Evolutionary conservation across 192 early-diverging fungal species (phyloP).

Genomic region (Rhizophagus sp.): DNA sequence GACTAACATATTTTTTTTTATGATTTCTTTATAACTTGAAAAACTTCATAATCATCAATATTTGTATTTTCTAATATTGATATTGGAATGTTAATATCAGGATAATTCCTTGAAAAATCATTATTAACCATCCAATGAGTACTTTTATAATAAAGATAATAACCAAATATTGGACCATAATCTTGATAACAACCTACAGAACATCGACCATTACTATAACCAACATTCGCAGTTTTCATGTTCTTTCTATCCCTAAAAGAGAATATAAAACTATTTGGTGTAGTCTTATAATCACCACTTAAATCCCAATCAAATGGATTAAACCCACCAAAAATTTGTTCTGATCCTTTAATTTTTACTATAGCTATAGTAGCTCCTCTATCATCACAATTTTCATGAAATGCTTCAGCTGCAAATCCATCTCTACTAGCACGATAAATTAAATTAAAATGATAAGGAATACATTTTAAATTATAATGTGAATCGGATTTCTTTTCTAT

Average conservation of each 20-base stretch:
- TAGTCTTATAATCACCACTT: no score
- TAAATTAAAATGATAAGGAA: background rate
- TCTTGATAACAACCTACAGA: background rate
- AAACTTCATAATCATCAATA: background rate
- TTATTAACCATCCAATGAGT: background rate
- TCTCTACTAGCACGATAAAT: slow-evolving; percentile 5
- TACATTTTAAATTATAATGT: background rate
- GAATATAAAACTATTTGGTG: no score
- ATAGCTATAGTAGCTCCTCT: background rate
- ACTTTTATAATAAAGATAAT: no score
- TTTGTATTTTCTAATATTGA: background rate
- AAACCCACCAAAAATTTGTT: slow-evolving; percentile 10
- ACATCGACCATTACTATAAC: background rate
- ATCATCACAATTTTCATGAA: background rate
- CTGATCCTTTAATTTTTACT: background rate
- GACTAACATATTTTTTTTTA: no score
- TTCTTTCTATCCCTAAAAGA: no score
- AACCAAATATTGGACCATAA: background rate
- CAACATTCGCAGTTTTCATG: no score
- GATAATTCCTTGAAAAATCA: background rate
- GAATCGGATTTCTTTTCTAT: background rate
- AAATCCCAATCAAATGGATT: background rate
- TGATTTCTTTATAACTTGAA: no score
- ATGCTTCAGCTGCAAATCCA: background rate
- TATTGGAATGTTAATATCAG: no score